These are phyloP conservation scores for Ogataea dorogensis DNA, from an alignment of 805 yeast species.

Conservation along the genomic window DNA sequence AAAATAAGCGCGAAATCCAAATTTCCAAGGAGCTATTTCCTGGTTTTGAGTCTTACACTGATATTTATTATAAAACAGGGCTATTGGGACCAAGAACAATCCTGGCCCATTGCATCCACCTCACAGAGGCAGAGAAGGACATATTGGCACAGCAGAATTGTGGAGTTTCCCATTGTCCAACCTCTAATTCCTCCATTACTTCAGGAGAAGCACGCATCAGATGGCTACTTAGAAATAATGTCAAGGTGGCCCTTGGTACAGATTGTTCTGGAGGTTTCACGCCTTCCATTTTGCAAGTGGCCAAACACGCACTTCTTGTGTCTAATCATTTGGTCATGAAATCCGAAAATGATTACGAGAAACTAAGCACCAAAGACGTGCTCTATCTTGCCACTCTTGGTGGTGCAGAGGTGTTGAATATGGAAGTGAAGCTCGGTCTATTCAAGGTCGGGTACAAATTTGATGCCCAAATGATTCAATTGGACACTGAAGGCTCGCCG, in stretches of 20 bases:
- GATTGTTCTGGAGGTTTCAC: constrained; percentile 79
- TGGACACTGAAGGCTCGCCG: constrained; percentile 50
- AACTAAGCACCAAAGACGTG: constrained; percentile 66
- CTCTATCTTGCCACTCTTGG: constrained; percentile 83
- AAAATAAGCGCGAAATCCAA: constrained; percentile 69
- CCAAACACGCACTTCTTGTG: constrained; percentile 68
- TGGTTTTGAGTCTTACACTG: constrained; percentile 62
- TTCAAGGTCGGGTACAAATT: constrained; percentile 77
- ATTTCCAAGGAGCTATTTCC: constrained; percentile 78
- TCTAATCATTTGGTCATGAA: constrained; percentile 71
- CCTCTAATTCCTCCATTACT: constrained; percentile 81
- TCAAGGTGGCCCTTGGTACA: constrained; percentile 80
- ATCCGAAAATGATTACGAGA: constrained; percentile 41
- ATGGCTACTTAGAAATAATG: constrained; percentile 58
- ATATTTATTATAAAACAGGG: constrained; percentile 66
- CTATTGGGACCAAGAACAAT: constrained; percentile 66
- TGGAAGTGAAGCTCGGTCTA: constrained; percentile 59
- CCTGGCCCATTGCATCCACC: constrained; percentile 86
- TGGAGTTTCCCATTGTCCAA: constrained; percentile 92
- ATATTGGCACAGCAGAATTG: constrained; percentile 52
- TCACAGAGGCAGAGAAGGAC: constrained; percentile 60
- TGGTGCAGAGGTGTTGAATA: constrained; percentile 74
- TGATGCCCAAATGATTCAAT: constrained; percentile 78
- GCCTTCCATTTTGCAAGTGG: constrained; percentile 60
- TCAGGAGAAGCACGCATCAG: constrained; percentile 88